Conservation (phyloP, 805 yeast genomes). For the Osmozyma mogii region DNA sequence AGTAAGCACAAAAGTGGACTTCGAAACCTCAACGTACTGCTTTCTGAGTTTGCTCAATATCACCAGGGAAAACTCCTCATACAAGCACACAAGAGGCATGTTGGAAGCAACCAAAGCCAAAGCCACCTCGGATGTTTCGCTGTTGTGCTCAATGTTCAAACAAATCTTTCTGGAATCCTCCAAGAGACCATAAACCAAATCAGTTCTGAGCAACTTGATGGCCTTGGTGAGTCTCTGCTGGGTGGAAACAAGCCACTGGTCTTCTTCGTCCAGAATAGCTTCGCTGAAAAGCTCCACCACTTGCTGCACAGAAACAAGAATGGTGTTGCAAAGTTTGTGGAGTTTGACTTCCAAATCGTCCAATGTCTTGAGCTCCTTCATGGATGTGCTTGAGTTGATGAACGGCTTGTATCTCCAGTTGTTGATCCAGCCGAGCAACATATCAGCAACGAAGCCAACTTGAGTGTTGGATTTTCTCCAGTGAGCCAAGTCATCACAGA, state of each 20-base stretch:
- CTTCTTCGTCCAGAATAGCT: slow-evolving; percentile 37
- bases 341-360: slow-evolving; percentile 40
- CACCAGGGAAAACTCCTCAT: slow-evolving; percentile 38
- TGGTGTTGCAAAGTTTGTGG: slow-evolving; percentile 46
- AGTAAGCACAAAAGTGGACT: slow-evolving; percentile 54
- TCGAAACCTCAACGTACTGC: slow-evolving; percentile 48
- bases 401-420: slow-evolving; percentile 11
- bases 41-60: slow-evolving; percentile 37
- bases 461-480: slow-evolving; percentile 28
- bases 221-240: slow-evolving; percentile 38
- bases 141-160: slow-evolving; percentile 28
- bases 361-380: slow-evolving; percentile 11
- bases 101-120: slow-evolving; percentile 48
- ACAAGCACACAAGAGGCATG: slow-evolving; percentile 57
- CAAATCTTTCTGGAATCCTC: slow-evolving; percentile 26
- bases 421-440: slow-evolving; percentile 40
- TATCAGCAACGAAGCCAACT: slow-evolving; percentile 41
- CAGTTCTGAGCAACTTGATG: slow-evolving; percentile 35
- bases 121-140: slow-evolving; percentile 27
- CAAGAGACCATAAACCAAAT: slow-evolving; percentile 28
- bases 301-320: slow-evolving; percentile 64
- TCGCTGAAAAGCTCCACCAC: slow-evolving; percentile 30
- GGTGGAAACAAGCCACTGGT: slow-evolving; percentile 56
- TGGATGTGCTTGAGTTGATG: slow-evolving; percentile 19
- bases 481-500: slow-evolving; percentile 17